Base-by-base conservation (phyloP, 2,329 filamentous ascomycete species). In the Claviceps humidiphila region DNA sequence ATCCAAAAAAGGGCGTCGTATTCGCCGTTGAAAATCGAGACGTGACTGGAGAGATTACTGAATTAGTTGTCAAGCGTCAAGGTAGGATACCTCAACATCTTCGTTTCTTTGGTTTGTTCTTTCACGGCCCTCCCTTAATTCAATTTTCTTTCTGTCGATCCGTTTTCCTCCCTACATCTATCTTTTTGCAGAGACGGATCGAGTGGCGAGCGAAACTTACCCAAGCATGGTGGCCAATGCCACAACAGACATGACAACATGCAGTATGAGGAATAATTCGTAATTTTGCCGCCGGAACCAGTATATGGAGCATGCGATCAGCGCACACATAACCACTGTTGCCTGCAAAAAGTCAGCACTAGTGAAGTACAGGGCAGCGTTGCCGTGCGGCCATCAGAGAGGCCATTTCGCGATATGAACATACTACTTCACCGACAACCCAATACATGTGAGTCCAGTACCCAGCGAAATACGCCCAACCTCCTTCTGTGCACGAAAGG, bases 231-330 rank as follows among this genome's bases (percentile, higher is more conserved):
- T 71, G 37, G 73, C 60, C 1, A 81, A 59, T 0, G 77, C 61
- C 0, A 77, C 60, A 8, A 78, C 60, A 0, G 79, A 74, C 16
- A 82, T 63, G 3, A 68, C 61, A 6, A 81, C 77, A 53, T 82
- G 75, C 0, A 74, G 45, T 13, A 73, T 54, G 5, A 78, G 61
- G 53, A 78, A 78, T 0, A 68, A 24, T 55, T 80, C 76, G 55
- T 80, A 83, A n/a, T 71, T 68, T 9, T 70, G 70, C 6, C 73
- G 69, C 0, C 78, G 70, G 17, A 80, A 64, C 60, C 71, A 75
- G 55, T 74, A 76, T 0, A 76, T 63, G 0, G 78, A 81, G 37
- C 74, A 68, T 0, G 63, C 63, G 0, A 77, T 53, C 0, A 76
- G 59, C 0, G 71, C 59, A 22, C 70, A 72, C 76, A 75, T 74